phyloP scores from a whole-genome alignment of 2,329 filamentous ascomycete species.

The Trichothecium sympodiale region DNA sequence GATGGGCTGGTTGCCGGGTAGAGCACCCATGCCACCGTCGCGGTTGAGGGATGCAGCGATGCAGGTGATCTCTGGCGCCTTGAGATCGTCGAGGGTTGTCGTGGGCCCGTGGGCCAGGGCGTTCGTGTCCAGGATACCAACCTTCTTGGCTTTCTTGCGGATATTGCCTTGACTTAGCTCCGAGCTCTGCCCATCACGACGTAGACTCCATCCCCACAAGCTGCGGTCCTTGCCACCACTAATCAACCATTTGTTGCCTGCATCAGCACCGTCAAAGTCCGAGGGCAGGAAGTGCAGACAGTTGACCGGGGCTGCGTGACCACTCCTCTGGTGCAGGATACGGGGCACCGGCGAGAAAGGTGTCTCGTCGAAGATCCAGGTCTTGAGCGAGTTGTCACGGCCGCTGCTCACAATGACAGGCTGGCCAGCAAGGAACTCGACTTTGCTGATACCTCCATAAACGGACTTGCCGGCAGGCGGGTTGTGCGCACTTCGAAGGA shows the following conservation, averaged over 20 bases:
- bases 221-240: slow-evolving; percentile 84
- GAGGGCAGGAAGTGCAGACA: slow-evolving; percentile 77
- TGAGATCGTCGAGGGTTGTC: slow-evolving; percentile 61
- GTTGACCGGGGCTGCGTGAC: slow-evolving; percentile 79
- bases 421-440: slow-evolving; percentile 84
- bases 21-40: slow-evolving; percentile 83
- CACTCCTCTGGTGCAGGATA: slow-evolving; percentile 74
- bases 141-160: slow-evolving; percentile 80
- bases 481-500: slow-evolving; percentile 80
- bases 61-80: slow-evolving; percentile 83
- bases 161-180: slow-evolving; percentile 88
- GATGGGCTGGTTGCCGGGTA: slow-evolving; percentile 65
- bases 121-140: slow-evolving; percentile 54
- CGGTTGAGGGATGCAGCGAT: slow-evolving; percentile 88
- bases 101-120: slow-evolving; percentile 48
- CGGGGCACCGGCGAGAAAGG: slow-evolving; percentile 82
- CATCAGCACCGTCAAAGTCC: slow-evolving; percentile 80
- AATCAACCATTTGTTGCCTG: slow-evolving; percentile 84
- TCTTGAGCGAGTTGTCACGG: slow-evolving; percentile 84
- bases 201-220: slow-evolving; percentile 92
- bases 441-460: slow-evolving; percentile 69
- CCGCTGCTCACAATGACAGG: slow-evolving; percentile 85
- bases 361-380: slow-evolving; percentile 91
- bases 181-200: slow-evolving; percentile 84
- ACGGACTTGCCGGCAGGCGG: slow-evolving; percentile 52